Conservation (phyloP, 768 basidiomycete genomes). For the Pulveroboletus sp. region DNA sequence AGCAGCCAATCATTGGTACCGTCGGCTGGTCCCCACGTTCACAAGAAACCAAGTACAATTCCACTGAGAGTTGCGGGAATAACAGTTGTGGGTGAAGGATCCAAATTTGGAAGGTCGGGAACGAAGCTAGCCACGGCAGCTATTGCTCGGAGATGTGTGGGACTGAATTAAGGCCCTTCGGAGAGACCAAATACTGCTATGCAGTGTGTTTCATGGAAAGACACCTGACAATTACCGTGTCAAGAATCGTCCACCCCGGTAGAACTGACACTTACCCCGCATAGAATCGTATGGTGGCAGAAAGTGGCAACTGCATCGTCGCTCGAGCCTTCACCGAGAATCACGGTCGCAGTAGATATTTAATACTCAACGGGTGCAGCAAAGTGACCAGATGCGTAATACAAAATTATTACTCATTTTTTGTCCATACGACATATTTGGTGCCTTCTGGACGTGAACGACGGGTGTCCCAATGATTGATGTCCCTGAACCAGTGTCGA, state of each 20-base stretch:
- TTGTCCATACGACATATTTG: slow-evolving; percentile 12
- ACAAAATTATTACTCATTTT: neutral
- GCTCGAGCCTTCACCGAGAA: neutral
- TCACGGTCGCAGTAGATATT: slow-evolving; percentile 4
- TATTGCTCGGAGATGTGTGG: slow-evolving; percentile 5
- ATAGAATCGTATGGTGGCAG: neutral
- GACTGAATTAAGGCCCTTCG: no score
- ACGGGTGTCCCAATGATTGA: no score
- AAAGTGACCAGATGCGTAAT: neutral
- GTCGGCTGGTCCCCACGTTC: neutral
- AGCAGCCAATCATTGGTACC: neutral
- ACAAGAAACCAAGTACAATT: neutral
- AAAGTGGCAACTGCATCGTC: neutral
- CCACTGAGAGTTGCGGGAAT: no score
- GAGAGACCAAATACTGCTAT: neutral
- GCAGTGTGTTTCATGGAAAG: slow-evolving; percentile 18
- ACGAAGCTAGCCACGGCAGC: neutral
- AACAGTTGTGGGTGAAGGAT: neutral
- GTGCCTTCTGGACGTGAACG: no score
- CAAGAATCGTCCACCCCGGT: neutral
- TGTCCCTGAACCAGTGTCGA: neutral
- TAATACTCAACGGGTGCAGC: neutral
- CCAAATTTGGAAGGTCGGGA: neutral
- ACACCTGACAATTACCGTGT: slow-evolving; percentile 10
- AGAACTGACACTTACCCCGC: no score